Evolutionary conservation across 2,329 filamentous ascomycete species (phyloP), one percentile per base, ranked within the genome.

Genomic region (Claviceps spartinae): DNA sequence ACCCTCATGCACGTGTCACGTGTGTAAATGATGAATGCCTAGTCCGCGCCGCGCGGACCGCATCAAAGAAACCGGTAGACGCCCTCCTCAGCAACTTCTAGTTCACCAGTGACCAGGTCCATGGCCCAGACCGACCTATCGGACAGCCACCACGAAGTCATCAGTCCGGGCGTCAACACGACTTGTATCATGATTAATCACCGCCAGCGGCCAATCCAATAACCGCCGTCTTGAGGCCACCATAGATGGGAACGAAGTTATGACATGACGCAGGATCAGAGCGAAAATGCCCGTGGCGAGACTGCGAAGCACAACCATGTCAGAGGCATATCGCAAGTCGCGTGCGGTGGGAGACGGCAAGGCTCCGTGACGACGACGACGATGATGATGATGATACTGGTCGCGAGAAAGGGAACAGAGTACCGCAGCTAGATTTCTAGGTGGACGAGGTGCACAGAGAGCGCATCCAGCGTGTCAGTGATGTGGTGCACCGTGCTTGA

Each of bases 81-180:
- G 67, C 58, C 63, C 69, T 73, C 53, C 7, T 9, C 26, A 74
- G 49, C 46, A 67, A 61, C n/a, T 65, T 64, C 61, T 74, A 52
- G 54, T 75, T 71, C 5, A 75, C 67, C 14, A 74, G 60, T 71
- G 5, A 75, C 67, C 14, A 74, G 60, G 4, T 68, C 67, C 72
- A 78, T 73, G 7, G 72, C 64, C 57, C 68, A 63, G 2, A 77
- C 61, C 3, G 59, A 51, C 59, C 73, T 70, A 36, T 69, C 72
- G 48, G 59, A 68, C 43, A 67, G 61, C 62, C 68, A 72, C 67
- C 72, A 75, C 3, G 66, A 61, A 0, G 53, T 60, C 11, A 62
- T 65, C 2, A 67, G 61, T 1, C 54, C 59, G 1, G 56, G 60
- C 0, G 63, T 68, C 4, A 78, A 54, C 11, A 69, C 54, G 5